These are phyloP conservation scores for Tulasnella sp. DNA, from an alignment of 768 basidiomycete genomes.

Conservation along the genomic window DNA sequence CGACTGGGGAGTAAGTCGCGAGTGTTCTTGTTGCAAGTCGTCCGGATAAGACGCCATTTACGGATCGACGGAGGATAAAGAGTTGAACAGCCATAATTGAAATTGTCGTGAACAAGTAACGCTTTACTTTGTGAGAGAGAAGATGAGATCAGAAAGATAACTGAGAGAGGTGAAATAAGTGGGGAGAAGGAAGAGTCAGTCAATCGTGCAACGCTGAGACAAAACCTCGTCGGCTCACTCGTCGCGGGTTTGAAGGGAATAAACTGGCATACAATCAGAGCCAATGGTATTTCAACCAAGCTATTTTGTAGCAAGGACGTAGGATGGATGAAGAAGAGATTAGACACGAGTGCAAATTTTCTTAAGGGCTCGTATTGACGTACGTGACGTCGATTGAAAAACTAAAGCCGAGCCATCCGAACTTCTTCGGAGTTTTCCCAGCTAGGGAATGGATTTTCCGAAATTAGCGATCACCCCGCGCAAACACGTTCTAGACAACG, in stretches of 20 bases:
- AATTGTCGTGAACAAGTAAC: neutral
- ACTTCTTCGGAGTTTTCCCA: no score
- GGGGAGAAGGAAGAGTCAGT: neutral
- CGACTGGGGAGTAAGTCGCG: constrained; percentile 36
- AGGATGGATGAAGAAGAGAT: no score
- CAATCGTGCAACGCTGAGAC: neutral
- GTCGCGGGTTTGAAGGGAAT: constrained; percentile 14
- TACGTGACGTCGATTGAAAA: no score
- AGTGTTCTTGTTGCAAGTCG: constrained; percentile 41
- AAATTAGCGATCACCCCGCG: no score
- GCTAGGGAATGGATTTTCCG: no score
- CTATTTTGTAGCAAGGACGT: no score
- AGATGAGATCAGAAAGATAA: constrained; percentile 84
- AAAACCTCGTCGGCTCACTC: constrained; percentile 8
- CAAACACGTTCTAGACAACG: no score
- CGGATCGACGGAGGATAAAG: constrained; percentile 25
- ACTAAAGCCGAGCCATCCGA: no score
- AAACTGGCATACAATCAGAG: constrained; percentile 13
- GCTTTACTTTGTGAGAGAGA: constrained; percentile 45
- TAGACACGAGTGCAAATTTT: no score
- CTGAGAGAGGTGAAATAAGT: constrained; percentile 27
- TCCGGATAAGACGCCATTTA: constrained; percentile 38
- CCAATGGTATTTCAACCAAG: no score
- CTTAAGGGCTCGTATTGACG: no score
- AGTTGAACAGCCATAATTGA: constrained; percentile 1